Base-by-base conservation (phyloP, 2,329 filamentous ascomycete species). In the Aspergillus puulaauensis region DNA sequence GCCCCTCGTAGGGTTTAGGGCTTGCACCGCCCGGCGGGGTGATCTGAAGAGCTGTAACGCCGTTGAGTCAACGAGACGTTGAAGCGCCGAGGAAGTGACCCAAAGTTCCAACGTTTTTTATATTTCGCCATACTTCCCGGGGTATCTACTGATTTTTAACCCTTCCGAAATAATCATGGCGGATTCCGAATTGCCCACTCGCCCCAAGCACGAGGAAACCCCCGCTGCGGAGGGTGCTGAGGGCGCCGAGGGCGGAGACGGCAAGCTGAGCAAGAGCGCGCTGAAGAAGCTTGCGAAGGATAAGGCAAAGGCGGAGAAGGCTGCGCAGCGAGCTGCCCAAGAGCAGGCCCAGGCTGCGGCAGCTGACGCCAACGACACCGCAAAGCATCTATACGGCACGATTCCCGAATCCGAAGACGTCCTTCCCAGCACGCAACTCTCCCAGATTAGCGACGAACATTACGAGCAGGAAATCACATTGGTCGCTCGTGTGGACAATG, bases 231-330 rank as follows among this genome's bases (percentile, higher is more conserved):
- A 68, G 47, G 54, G 68, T 24, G 72, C 67, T 47, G 77, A 75
- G 60, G 77, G 74, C 51, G 70, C 67, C 46, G 77, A 75, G 61
- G 77, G 74, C 51, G 70, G 56, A 40, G 64, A 65, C 49, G 68
- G 61, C 54, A 72, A 72, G 66, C 66, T 70, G 43, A 91, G 88
- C 60, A 93, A 96, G 79, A 93, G 88, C 76, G 91, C 87, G 15
- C 79, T 89, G 63, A 96, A 96, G 80, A 96, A 96, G 80, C 87
- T 90, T 46, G 89, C 90, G 67, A 96, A 96, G 79, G 90, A 93
- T 27, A 92, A 92, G 79, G 93, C 93, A 74, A 93, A 96, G 77
- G 90, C 89, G 12, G 83, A 86, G 72, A 96, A 96, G 77, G 89
- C 89, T 45, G 82, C 68, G 73, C 84, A 73, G 78, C 86, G 75